Percentiles rank a stretch among this genome's conserved stretches.
These are phyloP conservation scores for Aspergillus sp. DNA, from an alignment of 2,329 filamentous ascomycete species.

Conservation along the genomic window DNA sequence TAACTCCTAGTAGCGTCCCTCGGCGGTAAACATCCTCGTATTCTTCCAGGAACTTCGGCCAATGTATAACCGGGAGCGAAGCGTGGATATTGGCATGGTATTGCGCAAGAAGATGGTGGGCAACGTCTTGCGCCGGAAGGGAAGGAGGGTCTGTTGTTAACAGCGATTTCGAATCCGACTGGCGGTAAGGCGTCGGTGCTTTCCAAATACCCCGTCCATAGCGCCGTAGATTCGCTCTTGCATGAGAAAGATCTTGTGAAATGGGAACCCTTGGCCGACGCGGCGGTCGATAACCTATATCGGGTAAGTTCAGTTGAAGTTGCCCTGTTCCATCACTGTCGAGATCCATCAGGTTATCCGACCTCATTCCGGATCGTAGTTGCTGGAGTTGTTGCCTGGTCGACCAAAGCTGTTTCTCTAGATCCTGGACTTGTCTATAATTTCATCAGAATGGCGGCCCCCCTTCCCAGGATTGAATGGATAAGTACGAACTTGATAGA, in stretches of 20 bases:
- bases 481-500: slow-evolving; percentile 74
- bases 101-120: slow-evolving; percentile 70
- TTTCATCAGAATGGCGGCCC: slow-evolving; percentile 19
- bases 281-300: slow-evolving; percentile 65
- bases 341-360: slow-evolving; percentile 46
- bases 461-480: background rate
- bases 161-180: slow-evolving; percentile 48
- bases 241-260: slow-evolving; percentile 68
- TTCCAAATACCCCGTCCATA: slow-evolving; percentile 79
- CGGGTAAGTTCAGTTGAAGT: slow-evolving; percentile 58
- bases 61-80: slow-evolving; percentile 82
- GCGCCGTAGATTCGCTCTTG: slow-evolving; percentile 69
- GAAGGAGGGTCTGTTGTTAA: slow-evolving; percentile 59
- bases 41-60: slow-evolving; percentile 75
- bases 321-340: slow-evolving; percentile 43
- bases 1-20: slow-evolving; percentile 59
- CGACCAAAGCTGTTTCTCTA: slow-evolving; percentile 84
- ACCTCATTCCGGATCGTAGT: slow-evolving; percentile 64
- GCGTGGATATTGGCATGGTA: slow-evolving; percentile 78
- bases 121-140: slow-evolving; percentile 68
- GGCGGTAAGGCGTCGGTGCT: slow-evolving; percentile 67
- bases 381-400: slow-evolving; percentile 77
- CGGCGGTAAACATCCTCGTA: slow-evolving; percentile 75
- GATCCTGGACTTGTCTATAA: slow-evolving; percentile 79
- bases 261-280: slow-evolving; percentile 61